Base-by-base conservation (phyloP, 139 green algal species). In the Chlorella sp. region DNA sequence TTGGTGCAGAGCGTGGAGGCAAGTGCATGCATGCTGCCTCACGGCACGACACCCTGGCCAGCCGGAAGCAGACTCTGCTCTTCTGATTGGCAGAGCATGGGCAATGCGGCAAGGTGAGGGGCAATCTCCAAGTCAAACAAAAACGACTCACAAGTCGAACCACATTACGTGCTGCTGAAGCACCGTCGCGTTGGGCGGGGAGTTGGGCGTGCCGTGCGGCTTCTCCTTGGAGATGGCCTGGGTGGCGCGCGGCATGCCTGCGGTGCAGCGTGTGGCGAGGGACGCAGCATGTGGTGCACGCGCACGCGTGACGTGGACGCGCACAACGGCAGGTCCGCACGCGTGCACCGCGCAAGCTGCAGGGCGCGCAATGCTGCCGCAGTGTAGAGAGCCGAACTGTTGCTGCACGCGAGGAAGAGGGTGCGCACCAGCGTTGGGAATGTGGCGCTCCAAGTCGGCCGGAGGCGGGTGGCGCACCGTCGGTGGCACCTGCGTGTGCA, bases 141-240 rank as follows among this genome's bases (percentile, higher is more conserved):
- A 10, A 64, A n/a, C 20, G 4, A 67, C 61, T 67, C 35, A 84
- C 79, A 73, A 68, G 63, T 89, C 84, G 20, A 62, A 89, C 69
- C 85, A 89, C 67, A 79, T 74, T 17, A 81, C 74, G 70, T 89
- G 84, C 74, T 90, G 85, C 77, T 89, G 85, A 67, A 89, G 63
- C 20, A 88, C 82, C 2, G 80, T 87, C 29, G 80, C 77, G 59
- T 83, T 65, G 30, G 73, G 31, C 1, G 80, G 73, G 6, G 74
- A 59, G 32, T 51, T 30, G 4, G 77, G 62, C 26, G 75, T 70
- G 36, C 80, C 83, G 23, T 80, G n/a, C 22, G 76, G 80, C 50
- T 51, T 73, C 73, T 85, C 76, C 5, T 32, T 51, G 66, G 42
- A 67, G 17, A 83, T 50, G 22, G 77, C 77, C 68, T 76, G 74